Evolutionary conservation across 495 filamentous ascomycete genomes (phyloP), one percentile per base, ranked within the genome.

Genomic region (Xylaria bambusicola): DNA sequence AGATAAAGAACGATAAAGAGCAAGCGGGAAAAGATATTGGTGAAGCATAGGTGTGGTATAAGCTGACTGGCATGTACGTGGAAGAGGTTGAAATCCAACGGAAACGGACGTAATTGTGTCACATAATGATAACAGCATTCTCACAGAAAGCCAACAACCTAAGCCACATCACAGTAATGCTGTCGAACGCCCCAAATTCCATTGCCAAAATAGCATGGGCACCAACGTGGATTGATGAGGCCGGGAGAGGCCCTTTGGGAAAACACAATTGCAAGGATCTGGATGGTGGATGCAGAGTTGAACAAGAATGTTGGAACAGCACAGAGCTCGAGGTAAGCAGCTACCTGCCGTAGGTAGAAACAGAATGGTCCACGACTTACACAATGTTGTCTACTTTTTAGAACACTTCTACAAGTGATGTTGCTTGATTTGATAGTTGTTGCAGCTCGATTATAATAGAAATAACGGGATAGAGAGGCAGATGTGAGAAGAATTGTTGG

Each of bases 61-160:
- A 57, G 31, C 31, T n/a, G 42, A 31, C 41, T 56, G 54, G 27
- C 18, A 57, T 46, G 54, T 36, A 38, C 46, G 36, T 40, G 26
- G 35, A 36, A 46, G 36, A 13, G 29, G 18, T 66, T 56, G 52
- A 40, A 50, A 53, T 42, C 33, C 9, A 66, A 69, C 49, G 57
- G 51, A 61, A 62, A 60, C 58, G 60, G 59, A 62, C 42, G 40
- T 29, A 59, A 59, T 60, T 27, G 45, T 49, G 53, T 15, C 60
- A 62, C 61, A 62, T 60, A 54, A 44, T 31, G 27, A 55, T n/a
- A 36, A 44, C 38, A 54, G 24, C 21, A 15, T 29, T 1, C 21
- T 40, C 52, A 17, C 38, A 33, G 24, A 54, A 23, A n/a, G n/a
- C 15, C 23, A 24, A 40, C 23, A 27, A 13, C 21, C 21, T 12